Base-by-base conservation (phyloP, 495 filamentous ascomycete genomes). In the Penicillium bialowiezense region DNA sequence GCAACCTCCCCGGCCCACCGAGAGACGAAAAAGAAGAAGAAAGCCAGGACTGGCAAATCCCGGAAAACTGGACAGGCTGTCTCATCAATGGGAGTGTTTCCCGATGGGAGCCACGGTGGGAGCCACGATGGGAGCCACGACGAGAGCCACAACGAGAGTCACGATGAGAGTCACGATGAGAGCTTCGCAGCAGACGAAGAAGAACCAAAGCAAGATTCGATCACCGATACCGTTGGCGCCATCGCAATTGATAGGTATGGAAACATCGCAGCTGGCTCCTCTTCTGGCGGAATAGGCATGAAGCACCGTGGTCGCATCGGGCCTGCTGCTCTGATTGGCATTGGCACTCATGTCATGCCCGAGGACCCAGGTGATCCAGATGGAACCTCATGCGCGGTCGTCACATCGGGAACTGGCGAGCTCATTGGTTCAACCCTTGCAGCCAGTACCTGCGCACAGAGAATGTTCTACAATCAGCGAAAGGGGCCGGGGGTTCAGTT, bases 251-350 rank as follows among this genome's bases (percentile, higher is more conserved):
- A 98, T 57, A 71, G 73, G 18, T 81, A 75, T 32, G 93, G 93
- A 15, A 85, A 87, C 39, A 96, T 98, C 61, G 95, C 93, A 5
- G 93, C 92, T 7, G 93, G 88, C n/a, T 95, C 95, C 3, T 97
- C 93, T 6, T 98, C 93, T 38, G 93, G 93, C n/a, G 93, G 93
- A 6, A 97, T 97, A 54, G 95, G 95, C 13, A 96, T 98, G 91
- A 98, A 98, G 58, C 90, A 93, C 68, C 78, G 81, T 38, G 93
- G 93, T 19, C 84, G 93, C 35, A 77, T 95, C 58, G 93, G 93
- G 3, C 93, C 93, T 28, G 93, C 93, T 18, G 93, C 93, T 6
- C 74, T 98, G 10, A 87, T 97, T 17, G 92, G 92, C 9, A 79
- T 98, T 42, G 93, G 93, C 34, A 91, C 91, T 13, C 82, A 86